phyloP scores from a whole-genome alignment of 495 filamentous ascomycete genomes.

The Tricharina praecox region DNA sequence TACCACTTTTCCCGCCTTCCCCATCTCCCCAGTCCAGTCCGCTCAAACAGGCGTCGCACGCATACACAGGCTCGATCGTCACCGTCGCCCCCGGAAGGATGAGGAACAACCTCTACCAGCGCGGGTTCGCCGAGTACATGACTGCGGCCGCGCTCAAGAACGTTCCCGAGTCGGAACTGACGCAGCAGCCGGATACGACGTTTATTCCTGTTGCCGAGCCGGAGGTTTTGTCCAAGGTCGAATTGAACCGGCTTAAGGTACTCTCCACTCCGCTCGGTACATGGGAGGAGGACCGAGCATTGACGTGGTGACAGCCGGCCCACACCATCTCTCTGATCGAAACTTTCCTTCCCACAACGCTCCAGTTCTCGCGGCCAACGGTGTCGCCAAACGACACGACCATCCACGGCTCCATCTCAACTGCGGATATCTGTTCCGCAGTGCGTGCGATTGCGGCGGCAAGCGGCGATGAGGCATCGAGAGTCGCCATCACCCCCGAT shows the following conservation, averaged over 20 bases:
- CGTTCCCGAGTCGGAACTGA: neutral
- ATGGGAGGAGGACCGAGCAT: neutral
- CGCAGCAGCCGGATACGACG: conserved; percentile 35
- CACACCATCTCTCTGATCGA: conserved; percentile 34
- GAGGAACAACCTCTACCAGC: conserved; percentile 35
- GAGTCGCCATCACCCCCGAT: conserved; percentile 35
- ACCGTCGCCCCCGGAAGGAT: conserved; percentile 37
- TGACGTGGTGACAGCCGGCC: conserved; percentile 29
- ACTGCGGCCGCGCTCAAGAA: neutral
- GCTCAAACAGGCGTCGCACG: too few species aligned
- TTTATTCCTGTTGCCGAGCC: conserved; percentile 24
- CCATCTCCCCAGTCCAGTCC: too few species aligned
- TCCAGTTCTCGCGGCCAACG: conserved; percentile 39
- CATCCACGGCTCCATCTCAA: conserved; percentile 43
- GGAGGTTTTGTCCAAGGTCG: conserved; percentile 15
- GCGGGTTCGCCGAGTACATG: conserved; percentile 39
- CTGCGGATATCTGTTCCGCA: conserved; percentile 34
- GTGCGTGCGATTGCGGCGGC: conserved; percentile 34
- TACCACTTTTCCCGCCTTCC: conserved; percentile 27
- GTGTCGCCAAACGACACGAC: conserved; percentile 27
- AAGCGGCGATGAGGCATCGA: conserved; percentile 32
- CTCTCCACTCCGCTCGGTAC: neutral
- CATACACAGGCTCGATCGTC: conserved; percentile 40
- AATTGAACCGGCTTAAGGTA: conserved; percentile 25
- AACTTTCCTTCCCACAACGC: conserved; percentile 31